Evolutionary conservation across 768 basidiomycete species (phyloP).

Genomic region (Albatrellus ellisii): DNA sequence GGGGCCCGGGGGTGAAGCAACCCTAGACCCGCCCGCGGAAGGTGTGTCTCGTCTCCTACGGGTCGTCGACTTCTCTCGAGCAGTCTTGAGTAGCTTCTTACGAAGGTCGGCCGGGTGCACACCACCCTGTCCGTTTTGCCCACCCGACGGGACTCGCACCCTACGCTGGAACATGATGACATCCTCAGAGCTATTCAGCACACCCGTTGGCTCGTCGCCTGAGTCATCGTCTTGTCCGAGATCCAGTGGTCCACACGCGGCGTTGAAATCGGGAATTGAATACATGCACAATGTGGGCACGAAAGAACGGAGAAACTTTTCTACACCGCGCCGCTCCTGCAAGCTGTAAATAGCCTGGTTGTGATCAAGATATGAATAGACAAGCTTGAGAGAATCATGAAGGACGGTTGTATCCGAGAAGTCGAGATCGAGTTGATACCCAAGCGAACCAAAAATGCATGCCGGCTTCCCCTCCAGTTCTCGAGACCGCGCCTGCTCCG

Average conservation of each 20-base stretch:
- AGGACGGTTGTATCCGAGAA: constrained; percentile 72
- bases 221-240: constrained; percentile 25
- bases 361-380: constrained; percentile 85
- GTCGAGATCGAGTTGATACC: constrained; percentile 66
- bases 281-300: constrained; percentile 72
- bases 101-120: constrained; percentile 31
- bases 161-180: constrained; percentile 16
- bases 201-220: constrained; percentile 15
- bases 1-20: neutral
- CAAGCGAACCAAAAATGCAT: constrained; percentile 34
- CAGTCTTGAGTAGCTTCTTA: constrained; percentile 68
- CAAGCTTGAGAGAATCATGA: constrained; percentile 81
- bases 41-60: neutral
- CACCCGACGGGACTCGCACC: too few relatives aligned
- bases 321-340: constrained; percentile 71
- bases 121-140: too few relatives aligned
- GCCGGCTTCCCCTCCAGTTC: constrained; percentile 14
- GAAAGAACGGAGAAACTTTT: constrained; percentile 75
- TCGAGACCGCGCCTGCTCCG: constrained; percentile 20
- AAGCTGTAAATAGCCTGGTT: constrained; percentile 62
- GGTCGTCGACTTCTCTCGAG: constrained; percentile 18
- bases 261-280: constrained; percentile 52
- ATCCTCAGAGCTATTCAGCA: constrained; percentile 14
- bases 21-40: neutral
- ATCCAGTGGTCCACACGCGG: constrained; percentile 44